Percentiles rank a stretch among this genome's conserved stretches.
phyloP scores from a whole-genome alignment of 805 yeast genomes.

The Teunomyces barrocoloradensis region DNA sequence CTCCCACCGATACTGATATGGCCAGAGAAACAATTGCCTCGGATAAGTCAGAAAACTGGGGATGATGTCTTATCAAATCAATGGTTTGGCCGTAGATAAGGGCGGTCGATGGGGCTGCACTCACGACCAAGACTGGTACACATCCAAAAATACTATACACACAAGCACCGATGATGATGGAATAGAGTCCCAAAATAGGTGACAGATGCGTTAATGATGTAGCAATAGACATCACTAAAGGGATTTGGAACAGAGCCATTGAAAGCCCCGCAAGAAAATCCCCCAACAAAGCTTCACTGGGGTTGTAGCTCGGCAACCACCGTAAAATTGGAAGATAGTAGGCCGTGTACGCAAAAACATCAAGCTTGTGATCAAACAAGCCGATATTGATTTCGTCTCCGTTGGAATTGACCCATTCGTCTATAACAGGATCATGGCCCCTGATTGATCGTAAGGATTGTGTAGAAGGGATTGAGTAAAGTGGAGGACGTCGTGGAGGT shows the following conservation, averaged over 20 bases:
- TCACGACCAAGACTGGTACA: slow-evolving; percentile 86
- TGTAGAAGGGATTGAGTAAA: slow-evolving; percentile 26
- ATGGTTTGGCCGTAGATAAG: slow-evolving; percentile 79
- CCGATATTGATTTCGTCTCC: slow-evolving; percentile 9
- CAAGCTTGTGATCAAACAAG: slow-evolving; percentile 13
- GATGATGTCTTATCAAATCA: slow-evolving; percentile 30
- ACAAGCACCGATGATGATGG: slow-evolving; percentile 75
- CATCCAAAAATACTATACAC: slow-evolving; percentile 76
- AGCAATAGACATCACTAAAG: slow-evolving; percentile 65
- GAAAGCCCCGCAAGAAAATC: slow-evolving; percentile 33
- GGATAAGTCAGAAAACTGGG: slow-evolving; percentile 45
- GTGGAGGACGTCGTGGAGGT: slow-evolving; percentile 19
- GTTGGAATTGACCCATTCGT: slow-evolving; percentile 7
- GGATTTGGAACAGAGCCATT: slow-evolving; percentile 34
- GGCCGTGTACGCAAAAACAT: slow-evolving; percentile 25
- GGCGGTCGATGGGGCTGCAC: slow-evolving; percentile 88
- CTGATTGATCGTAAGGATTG: slow-evolving; percentile 15
- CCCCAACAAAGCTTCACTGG: slow-evolving; percentile 16
- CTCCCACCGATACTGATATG: slow-evolving; percentile 16
- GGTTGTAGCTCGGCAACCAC: slow-evolving; percentile 30
- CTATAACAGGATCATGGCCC: slow-evolving; percentile 16
- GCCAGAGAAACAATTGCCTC: slow-evolving; percentile 22
- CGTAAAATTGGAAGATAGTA: slow-evolving; percentile 31
- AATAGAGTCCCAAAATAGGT: slow-evolving; percentile 74
- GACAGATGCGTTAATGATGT: slow-evolving; percentile 82